Percentiles rank a stretch among this genome's conserved stretches.
phyloP scores from a whole-genome alignment of 345 rosid species.

The Pseudoturritis turrita region DNA sequence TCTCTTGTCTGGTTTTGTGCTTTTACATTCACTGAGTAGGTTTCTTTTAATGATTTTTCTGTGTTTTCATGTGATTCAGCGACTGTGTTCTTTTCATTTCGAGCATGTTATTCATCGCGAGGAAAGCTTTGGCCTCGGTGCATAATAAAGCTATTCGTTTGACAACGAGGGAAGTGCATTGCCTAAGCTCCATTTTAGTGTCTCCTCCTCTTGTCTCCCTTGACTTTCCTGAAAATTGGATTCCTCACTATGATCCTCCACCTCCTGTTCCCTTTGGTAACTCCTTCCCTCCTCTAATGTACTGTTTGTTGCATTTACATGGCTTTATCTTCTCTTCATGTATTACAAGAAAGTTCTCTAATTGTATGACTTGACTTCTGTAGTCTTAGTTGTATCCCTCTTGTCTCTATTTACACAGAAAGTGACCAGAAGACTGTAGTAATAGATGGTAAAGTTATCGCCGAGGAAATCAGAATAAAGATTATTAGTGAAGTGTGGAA shows the following conservation, averaged over 20 bases:
- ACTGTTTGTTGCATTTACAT: background rate
- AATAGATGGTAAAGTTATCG: conserved; percentile 75
- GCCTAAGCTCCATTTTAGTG: conserved; percentile 39
- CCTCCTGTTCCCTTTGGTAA: conserved; percentile 34
- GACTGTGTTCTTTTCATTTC: background rate
- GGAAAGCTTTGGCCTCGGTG: conserved; percentile 27
- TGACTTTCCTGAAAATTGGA: conserved; percentile 71
- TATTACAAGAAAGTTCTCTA: background rate
- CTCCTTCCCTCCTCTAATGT: background rate
- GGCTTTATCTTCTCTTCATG: background rate
- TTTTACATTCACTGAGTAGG: background rate
- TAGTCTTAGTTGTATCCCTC: background rate
- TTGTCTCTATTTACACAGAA: conserved; percentile 28
- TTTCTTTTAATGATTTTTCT: background rate
- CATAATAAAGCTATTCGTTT: conserved; percentile 19
- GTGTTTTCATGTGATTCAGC: background rate
- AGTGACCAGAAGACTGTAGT: conserved; percentile 39
- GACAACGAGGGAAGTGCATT: conserved; percentile 24
- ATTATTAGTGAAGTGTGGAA: conserved; percentile 57
- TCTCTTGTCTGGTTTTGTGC: background rate
- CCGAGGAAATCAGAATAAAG: conserved; percentile 62
- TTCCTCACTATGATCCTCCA: conserved; percentile 18
- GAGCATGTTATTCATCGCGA: conserved; percentile 26
- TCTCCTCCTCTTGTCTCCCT: conserved; percentile 79
- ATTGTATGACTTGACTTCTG: background rate